phyloP scores from a whole-genome alignment of 805 yeast species.

The Yarrowia sp. region DNA sequence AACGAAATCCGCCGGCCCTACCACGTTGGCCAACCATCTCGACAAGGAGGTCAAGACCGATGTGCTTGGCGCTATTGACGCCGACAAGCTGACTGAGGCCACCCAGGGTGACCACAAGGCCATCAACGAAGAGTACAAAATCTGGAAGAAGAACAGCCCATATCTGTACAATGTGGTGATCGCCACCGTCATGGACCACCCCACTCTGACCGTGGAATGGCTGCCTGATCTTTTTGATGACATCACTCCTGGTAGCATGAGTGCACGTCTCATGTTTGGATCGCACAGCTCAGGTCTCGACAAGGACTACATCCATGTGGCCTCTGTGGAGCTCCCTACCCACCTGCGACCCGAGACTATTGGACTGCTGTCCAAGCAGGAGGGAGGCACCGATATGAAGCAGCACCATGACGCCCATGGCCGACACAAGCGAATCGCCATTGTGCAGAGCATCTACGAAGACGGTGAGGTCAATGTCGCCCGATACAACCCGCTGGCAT shows the following conservation, averaged over 20 bases:
- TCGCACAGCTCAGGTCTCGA: constrained; percentile 59
- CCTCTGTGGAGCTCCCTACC: constrained; percentile 39
- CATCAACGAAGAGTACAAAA: constrained; percentile 41
- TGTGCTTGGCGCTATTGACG: constrained; percentile 17
- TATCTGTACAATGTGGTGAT: constrained; percentile 52
- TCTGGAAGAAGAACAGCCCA: constrained; percentile 62
- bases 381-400: background rate
- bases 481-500: constrained; percentile 49
- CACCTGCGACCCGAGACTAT: background rate
- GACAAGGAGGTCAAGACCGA: constrained; percentile 25
- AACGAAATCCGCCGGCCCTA: constrained; percentile 16
- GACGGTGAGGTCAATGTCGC: constrained; percentile 65
- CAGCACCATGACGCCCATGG: background rate
- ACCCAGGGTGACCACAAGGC: constrained; percentile 18
- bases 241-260: constrained; percentile 29
- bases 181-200: constrained; percentile 59
- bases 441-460: constrained; percentile 53
- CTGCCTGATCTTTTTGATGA: constrained; percentile 49
- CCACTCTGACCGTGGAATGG: constrained; percentile 59
- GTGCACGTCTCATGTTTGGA: constrained; percentile 55
- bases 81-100: constrained; percentile 10
- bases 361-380: constrained; percentile 8
- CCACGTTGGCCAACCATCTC: constrained; percentile 19
- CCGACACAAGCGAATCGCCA: constrained; percentile 37
- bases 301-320: constrained; percentile 46